phyloP scores from a whole-genome alignment of 1,284 basidiomycete genomes.

The Porogramme epimiltina region DNA sequence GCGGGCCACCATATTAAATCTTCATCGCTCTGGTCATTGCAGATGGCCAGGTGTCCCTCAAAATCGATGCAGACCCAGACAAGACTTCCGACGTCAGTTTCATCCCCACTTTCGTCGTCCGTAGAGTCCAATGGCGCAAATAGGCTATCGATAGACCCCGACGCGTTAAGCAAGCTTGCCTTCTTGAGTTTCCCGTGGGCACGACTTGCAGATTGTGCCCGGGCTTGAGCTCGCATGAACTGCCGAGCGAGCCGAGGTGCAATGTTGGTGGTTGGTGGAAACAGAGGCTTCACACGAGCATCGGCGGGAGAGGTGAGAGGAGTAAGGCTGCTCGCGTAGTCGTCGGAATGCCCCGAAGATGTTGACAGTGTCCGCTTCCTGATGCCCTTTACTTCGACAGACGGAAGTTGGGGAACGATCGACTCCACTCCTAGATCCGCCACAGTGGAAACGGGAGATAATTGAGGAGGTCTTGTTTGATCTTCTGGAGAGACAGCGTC shows the following conservation, averaged over 20 bases:
- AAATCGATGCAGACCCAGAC: constrained; percentile 37
- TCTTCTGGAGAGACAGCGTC: no score
- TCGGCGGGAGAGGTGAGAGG: constrained; percentile 10
- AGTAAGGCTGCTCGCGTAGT: constrained; percentile 5
- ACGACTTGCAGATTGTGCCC: background rate
- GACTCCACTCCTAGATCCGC: no score
- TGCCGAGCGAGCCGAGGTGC: constrained; percentile 19
- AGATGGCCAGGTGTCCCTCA: constrained; percentile 23
- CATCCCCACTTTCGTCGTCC: constrained; percentile 17
- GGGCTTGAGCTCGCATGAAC: constrained; percentile 18
- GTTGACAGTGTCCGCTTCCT: constrained; percentile 18
- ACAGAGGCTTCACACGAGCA: background rate
- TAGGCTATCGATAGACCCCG: constrained; percentile 16
- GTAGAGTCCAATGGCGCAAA: constrained; percentile 14
- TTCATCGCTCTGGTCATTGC: constrained; percentile 11
- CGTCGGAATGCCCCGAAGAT: constrained; percentile 2
- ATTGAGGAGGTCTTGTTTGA: no score
- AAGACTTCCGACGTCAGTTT: constrained; percentile 25
- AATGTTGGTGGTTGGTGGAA: constrained; percentile 10
- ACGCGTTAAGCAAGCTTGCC: constrained; percentile 5
- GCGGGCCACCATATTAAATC: constrained; percentile 42
- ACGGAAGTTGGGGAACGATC: no score
- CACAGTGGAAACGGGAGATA: no score
- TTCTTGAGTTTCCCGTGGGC: background rate
- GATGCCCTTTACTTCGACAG: background rate